phyloP scores from a whole-genome alignment of 495 filamentous ascomycete species.

The Xylaria grammica region DNA sequence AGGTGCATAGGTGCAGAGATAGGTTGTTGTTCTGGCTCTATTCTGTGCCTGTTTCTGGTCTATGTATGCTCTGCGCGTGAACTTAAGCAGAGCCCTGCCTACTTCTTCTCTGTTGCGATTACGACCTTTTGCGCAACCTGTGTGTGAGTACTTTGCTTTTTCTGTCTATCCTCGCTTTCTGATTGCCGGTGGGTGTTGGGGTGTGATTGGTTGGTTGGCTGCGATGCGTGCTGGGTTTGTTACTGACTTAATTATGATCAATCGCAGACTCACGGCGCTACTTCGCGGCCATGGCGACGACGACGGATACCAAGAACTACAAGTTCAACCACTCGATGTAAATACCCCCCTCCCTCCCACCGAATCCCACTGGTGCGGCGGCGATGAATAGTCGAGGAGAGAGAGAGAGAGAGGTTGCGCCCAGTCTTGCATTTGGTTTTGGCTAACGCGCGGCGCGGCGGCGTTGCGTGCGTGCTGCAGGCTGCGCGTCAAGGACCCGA shows the following conservation, averaged over 20 bases:
- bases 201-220: no score
- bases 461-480: constrained; percentile 52
- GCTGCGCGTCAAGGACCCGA: constrained; percentile 94
- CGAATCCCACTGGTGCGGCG: no score
- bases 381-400: no score
- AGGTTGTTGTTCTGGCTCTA: no score
- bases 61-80: constrained; percentile 18
- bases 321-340: constrained; percentile 86
- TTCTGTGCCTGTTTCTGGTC: no score
- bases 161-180: background rate
- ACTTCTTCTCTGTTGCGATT: constrained; percentile 3
- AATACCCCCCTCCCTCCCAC: constrained; percentile 34
- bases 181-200: no score
- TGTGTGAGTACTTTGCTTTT: no score
- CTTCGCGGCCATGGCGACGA: constrained; percentile 66
- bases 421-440: no score
- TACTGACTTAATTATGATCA: no score
- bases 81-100: constrained; percentile 1
- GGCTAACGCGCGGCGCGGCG: background rate
- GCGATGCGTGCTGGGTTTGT: no score
- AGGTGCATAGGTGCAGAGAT: no score
- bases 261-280: constrained; percentile 22
- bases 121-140: constrained; percentile 14
- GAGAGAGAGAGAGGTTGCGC: no score
- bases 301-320: constrained; percentile 78